Evolutionary conservation across 2,329 filamentous ascomycete genomes (phyloP), one percentile per base, ranked within the genome.

Genomic region (Neofusicoccum ribis): DNA sequence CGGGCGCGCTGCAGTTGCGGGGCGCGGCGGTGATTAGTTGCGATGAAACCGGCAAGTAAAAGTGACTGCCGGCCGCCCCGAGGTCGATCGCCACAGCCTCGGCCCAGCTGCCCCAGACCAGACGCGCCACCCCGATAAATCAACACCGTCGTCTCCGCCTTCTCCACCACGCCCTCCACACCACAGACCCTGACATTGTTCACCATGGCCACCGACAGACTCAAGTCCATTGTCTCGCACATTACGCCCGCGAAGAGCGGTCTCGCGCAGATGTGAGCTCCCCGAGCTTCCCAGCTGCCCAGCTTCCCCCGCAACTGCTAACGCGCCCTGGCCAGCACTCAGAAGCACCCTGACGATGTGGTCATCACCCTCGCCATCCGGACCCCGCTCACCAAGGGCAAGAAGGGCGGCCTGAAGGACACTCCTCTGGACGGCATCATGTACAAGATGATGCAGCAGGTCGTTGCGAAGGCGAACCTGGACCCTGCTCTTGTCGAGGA

Each of bases 401-500:
- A 85, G 77, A 97, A 97, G 85, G 94, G 95, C 70, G 92, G 93
- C 47, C 91, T 99, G 84, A 98, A 97, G 84, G 94, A 99, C 78
- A 96, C 93, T 5, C 86, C 86, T 46, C 87, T 98, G 68, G 95
- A 99, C 79, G 94, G 89, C 79, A 84, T 99, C 65, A 78, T 96
- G 67, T 92, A 93, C 76, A 88, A 92, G 66, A 83, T 97, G 56
- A 82, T 98, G 71, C 91, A 95, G 82, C 78, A 82, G 70, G 82
- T 83, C 34, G 68, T 80, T 49, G 83, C 89, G 69, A 89, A 89
- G 73, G 89, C 89, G 68, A 91, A 89, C 65, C 80, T 97, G 61
- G 91, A 96, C 75, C 91, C 93, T 3, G 84, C 86, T 5, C 83
- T 96, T 41, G 87, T 96, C 9, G 92, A 96, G 78, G 95, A 98